Percentiles rank a stretch among this genome's conserved stretches.
Evolutionary conservation across 1,139 yeast species (phyloP).

Genomic region (Geotrichum europaeum): DNA sequence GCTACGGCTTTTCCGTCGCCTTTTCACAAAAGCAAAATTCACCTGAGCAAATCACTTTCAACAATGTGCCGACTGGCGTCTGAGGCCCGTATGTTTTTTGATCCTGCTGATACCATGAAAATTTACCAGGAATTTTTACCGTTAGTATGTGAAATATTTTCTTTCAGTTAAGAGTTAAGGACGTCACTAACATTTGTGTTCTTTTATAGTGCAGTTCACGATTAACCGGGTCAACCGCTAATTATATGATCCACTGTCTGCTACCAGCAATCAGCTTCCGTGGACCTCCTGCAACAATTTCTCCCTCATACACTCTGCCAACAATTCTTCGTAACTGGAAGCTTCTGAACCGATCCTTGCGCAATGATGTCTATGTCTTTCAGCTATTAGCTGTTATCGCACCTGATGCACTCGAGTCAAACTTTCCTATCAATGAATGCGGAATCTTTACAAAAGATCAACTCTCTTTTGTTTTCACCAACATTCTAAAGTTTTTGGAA

Average conservation of each 20-base stretch:
- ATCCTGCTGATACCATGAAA: conserved; percentile 28
- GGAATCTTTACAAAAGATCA: conserved; percentile 66
- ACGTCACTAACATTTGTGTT: conserved; percentile 3
- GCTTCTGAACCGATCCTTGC: conserved; percentile 50
- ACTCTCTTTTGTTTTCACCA: conserved; percentile 51
- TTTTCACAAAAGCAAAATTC: conserved; percentile 21
- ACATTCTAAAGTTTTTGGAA: conserved; percentile 34
- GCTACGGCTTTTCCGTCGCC: conserved; percentile 4
- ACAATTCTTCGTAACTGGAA: conserved; percentile 72
- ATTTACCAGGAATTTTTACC: conserved; percentile 47
- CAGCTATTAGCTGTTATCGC: conserved; percentile 62
- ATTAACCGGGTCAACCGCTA: conserved; percentile 8
- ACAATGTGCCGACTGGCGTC: conserved; percentile 44
- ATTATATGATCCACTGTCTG: conserved; percentile 12
- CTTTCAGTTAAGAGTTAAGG: neutral
- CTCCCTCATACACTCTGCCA: conserved; percentile 37
- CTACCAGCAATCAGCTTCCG: conserved; percentile 28
- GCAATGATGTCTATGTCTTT: conserved; percentile 61
- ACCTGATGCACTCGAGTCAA: conserved; percentile 38
- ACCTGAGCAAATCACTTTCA: conserved; percentile 37
- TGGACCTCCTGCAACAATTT: conserved; percentile 17
- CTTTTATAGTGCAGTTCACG: neutral
- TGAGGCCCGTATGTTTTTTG: conserved; percentile 45
- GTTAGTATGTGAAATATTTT: conserved; percentile 25
- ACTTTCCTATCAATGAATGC: conserved; percentile 38